These are phyloP conservation scores for Pseudonitzschia pungens DNA, from an alignment of 108 stramenopile genomes.

Conservation along the genomic window DNA sequence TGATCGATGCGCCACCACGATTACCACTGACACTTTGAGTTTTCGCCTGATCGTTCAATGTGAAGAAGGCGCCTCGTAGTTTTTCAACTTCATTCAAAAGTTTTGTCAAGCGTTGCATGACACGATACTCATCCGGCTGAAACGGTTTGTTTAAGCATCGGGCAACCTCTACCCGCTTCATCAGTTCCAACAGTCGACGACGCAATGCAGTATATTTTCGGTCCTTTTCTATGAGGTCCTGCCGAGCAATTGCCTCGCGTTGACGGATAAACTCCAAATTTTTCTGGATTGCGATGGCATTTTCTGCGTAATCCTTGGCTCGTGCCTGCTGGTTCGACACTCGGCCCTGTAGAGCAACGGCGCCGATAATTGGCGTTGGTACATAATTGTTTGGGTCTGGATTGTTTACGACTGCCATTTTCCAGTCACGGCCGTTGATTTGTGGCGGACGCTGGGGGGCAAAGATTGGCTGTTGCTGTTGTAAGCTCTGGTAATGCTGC, in stretches of 20 bases:
- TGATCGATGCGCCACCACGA: background rate
- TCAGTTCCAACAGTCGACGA: conserved; percentile 56
- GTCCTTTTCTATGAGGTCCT: conserved; percentile 28
- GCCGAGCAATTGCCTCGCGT: conserved; percentile 27
- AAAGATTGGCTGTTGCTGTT: conserved; percentile 23
- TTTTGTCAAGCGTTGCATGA: conserved; percentile 32
- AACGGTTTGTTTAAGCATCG: conserved; percentile 70
- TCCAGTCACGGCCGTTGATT: conserved; percentile 64
- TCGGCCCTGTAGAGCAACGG: conserved; percentile 60
- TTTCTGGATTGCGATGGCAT: conserved; percentile 37
- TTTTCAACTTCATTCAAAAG: conserved; percentile 29
- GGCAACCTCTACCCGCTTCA: conserved; percentile 73
- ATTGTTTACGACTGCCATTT: conserved; percentile 76
- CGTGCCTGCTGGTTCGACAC: conserved; percentile 60
- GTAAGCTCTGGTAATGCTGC: background rate
- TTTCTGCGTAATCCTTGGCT: conserved; percentile 37
- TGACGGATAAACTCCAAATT: conserved; percentile 28
- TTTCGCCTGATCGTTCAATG: conserved; percentile 28
- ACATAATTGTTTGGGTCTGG: conserved; percentile 67
- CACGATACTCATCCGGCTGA: conserved; percentile 64
- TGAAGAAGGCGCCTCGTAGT: conserved; percentile 18
- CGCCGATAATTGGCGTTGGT: conserved; percentile 67
- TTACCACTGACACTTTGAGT: conserved; percentile 18
- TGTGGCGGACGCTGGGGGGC: conserved; percentile 63
- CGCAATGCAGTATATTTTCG: conserved; percentile 42